These are phyloP conservation scores for Annulohypoxylon bovei DNA, from an alignment of 495 filamentous ascomycete genomes.

Conservation along the genomic window DNA sequence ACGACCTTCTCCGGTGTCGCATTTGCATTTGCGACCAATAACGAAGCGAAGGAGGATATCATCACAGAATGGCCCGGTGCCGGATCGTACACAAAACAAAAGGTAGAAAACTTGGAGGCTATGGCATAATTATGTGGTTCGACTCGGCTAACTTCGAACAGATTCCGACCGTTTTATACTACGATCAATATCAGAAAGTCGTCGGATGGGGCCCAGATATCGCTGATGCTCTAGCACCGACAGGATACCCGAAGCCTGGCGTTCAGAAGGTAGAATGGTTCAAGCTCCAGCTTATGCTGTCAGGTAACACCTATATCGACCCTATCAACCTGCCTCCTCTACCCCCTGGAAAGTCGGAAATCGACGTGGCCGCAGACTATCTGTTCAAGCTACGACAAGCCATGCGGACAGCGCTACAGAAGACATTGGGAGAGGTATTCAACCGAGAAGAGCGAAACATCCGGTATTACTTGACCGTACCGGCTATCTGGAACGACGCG, in stretches of 20 bases:
- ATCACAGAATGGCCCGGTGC: constrained; percentile 82
- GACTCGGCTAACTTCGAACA: constrained; percentile 46
- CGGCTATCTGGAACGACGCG: constrained; percentile 81
- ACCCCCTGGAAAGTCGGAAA: constrained; percentile 79
- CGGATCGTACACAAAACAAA: constrained; percentile 79
- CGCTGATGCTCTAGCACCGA: constrained; percentile 76
- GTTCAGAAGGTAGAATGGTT: constrained; percentile 85
- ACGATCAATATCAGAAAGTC: constrained; percentile 80
- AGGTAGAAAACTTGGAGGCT: constrained; percentile 56
- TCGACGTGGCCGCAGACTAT: constrained; percentile 80
- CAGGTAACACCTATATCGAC: constrained; percentile 81
- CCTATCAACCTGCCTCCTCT: constrained; percentile 81
- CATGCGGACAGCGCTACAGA: constrained; percentile 76
- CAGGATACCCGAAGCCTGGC: constrained; percentile 77
- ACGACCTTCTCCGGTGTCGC: constrained; percentile 81
- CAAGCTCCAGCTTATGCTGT: constrained; percentile 81
- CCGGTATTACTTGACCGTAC: constrained; percentile 76
- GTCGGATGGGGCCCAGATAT: constrained; percentile 82
- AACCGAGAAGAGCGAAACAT: constrained; percentile 80
- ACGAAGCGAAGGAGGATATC: constrained; percentile 81
- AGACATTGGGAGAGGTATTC: constrained; percentile 81
- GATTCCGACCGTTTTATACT: constrained; percentile 80
- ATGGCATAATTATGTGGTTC: neutral
- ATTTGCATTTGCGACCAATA: constrained; percentile 79
- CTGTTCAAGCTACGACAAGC: constrained; percentile 79